A percentile compares a stretch with the other conserved stretches of the same genome.
These are phyloP conservation scores for Malassezia obtusa DNA, from an alignment of 1,284 basidiomycete species.

Conservation along the genomic window DNA sequence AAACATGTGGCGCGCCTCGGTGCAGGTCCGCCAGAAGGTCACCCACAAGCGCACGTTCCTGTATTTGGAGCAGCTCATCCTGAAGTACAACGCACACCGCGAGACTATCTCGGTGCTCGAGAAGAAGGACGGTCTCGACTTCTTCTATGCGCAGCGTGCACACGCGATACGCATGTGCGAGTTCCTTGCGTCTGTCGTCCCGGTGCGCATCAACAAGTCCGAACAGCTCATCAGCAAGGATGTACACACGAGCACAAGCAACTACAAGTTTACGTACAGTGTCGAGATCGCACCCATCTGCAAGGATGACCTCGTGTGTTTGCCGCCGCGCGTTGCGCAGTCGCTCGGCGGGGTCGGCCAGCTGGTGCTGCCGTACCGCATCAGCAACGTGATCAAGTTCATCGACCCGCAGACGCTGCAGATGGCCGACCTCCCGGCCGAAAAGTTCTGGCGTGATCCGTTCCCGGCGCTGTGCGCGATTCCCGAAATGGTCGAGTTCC, in stretches of 20 bases:
- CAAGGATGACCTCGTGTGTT: constrained; percentile 90
- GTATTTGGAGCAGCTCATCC: constrained; percentile 91
- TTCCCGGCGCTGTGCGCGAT: constrained; percentile 73
- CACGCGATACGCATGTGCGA: constrained; percentile 97
- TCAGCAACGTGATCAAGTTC: constrained; percentile 83
- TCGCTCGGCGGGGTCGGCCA: constrained; percentile 76
- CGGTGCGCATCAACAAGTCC: constrained; percentile 74
- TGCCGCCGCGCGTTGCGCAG: constrained; percentile 72
- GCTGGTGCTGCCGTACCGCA: constrained; percentile 74
- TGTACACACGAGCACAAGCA: constrained; percentile 81
- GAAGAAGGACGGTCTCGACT: constrained; percentile 87
- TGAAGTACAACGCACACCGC: constrained; percentile 93
- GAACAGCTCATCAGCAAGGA: constrained; percentile 88
- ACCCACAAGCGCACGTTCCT: constrained; percentile 91
- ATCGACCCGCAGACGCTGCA: constrained; percentile 81
- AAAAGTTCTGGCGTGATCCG: constrained; percentile 81
- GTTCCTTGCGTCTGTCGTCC: constrained; percentile 77
- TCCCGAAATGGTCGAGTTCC: constrained; percentile 84
- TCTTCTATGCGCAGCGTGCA: constrained; percentile 82
- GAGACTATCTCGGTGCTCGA: constrained; percentile 89
- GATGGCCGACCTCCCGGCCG: constrained; percentile 65
- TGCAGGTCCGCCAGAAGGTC: constrained; percentile 88
- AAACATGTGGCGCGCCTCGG: constrained; percentile 94
- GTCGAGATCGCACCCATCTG: constrained; percentile 94
- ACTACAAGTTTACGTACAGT: constrained; percentile 96